Conservation (phyloP, 805 yeast genomes). For the Monosporozyma servazzii region DNA sequence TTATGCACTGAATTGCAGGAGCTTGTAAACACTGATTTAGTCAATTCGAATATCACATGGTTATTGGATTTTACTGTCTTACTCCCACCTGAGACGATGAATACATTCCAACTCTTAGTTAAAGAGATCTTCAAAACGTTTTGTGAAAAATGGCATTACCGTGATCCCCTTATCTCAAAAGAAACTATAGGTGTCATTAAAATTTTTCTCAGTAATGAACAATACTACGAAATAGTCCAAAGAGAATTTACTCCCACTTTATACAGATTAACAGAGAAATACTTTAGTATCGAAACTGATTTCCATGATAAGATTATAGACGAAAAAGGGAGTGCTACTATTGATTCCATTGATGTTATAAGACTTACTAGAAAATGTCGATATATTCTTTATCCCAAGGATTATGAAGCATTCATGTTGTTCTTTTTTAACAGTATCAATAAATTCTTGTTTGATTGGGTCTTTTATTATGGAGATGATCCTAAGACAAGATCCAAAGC, state of each 20-base stretch:
- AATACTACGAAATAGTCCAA: conserved; percentile 7
- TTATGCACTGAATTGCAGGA: conserved; percentile 26
- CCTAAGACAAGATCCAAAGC: conserved; percentile 6
- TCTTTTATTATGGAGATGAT: conserved; percentile 8
- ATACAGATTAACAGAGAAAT: conserved; percentile 10
- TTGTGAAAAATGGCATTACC: conserved; percentile 11
- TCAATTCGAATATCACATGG: conserved; percentile 5
- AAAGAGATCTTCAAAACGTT: conserved; percentile 9
- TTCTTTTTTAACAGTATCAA: conserved; percentile 18
- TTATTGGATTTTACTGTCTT: conserved; percentile 13
- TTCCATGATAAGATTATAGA: neutral
- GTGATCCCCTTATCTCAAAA: neutral
- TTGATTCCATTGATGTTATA: conserved; percentile 11
- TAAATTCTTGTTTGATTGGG: conserved; percentile 20
- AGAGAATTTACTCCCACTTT: conserved; percentile 7
- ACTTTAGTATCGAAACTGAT: conserved; percentile 19
- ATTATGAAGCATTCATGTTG: conserved; percentile 6
- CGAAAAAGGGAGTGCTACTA: neutral
- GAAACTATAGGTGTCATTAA: conserved; percentile 7
- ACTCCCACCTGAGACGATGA: neutral
- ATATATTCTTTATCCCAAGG: conserved; percentile 7
- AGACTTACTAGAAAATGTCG: conserved; percentile 9
- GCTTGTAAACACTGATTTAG: conserved; percentile 28
- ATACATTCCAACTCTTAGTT: conserved; percentile 4
- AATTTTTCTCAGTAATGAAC: conserved; percentile 7